Evolutionary conservation across 176 grass and related monocot species (phyloP).

Genomic region (Bolboschoenus planiculmis): DNA sequence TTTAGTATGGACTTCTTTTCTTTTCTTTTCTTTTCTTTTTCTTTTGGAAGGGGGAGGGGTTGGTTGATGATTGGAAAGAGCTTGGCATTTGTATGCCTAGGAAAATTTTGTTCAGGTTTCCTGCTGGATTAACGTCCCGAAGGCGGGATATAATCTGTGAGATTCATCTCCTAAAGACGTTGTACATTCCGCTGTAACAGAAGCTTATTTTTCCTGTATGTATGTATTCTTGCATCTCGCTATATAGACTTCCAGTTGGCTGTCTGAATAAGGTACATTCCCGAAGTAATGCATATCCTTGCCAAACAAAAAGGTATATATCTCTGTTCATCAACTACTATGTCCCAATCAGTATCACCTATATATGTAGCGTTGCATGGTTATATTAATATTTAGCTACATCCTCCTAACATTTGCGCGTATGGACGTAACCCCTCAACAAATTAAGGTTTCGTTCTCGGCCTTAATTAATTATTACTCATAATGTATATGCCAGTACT

Average conservation of each 20-base stretch:
- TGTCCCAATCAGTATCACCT: neutral
- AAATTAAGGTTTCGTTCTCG: slow-evolving; percentile 18
- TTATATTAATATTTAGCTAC: neutral
- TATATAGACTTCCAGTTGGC: no score
- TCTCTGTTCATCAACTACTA: no score
- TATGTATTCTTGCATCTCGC: neutral
- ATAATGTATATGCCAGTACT: no score
- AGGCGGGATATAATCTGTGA: neutral
- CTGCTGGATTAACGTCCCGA: neutral
- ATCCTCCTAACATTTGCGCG: neutral
- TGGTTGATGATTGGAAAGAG: no score
- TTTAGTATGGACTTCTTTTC: neutral
- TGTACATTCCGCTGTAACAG: neutral
- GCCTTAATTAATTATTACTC: no score
- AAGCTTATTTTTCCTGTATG: neutral
- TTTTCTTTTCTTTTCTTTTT: neutral
- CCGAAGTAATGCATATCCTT: no score
- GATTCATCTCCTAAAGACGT: neutral
- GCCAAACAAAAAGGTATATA: no score
- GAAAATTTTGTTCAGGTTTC: slow-evolving; percentile 10
- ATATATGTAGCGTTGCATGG: neutral
- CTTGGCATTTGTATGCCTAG: neutral
- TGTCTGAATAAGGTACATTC: no score
- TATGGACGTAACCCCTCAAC: slow-evolving; percentile 18
- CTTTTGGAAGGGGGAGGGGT: neutral